Percentiles rank a stretch among this genome's conserved stretches.
These are phyloP conservation scores for Ceratocystis harringtonii DNA, from an alignment of 2,329 filamentous ascomycete species.

Conservation along the genomic window DNA sequence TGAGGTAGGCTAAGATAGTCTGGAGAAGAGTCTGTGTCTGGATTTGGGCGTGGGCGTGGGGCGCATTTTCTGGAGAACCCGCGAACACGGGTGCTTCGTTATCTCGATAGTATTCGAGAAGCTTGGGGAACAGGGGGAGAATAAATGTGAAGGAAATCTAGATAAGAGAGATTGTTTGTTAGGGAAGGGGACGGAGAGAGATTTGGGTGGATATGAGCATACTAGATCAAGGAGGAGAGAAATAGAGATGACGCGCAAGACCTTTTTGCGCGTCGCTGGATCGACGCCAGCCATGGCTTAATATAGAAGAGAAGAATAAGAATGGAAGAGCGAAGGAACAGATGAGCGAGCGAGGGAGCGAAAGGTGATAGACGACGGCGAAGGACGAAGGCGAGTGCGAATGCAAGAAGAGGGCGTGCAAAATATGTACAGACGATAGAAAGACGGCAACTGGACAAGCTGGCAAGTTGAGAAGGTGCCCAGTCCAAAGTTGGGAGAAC, in stretches of 20 bases:
- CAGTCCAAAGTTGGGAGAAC: no score
- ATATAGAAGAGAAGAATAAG: no score
- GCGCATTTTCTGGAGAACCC: conserved; percentile 27
- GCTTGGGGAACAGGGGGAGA: conserved; percentile 83
- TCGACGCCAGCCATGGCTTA: conserved; percentile 33
- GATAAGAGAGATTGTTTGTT: not conserved
- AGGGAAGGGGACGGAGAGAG: not conserved
- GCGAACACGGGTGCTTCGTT: conserved; percentile 46
- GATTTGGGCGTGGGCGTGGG: conserved; percentile 20
- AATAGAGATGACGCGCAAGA: conserved; percentile 74
- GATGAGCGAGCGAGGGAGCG: no score
- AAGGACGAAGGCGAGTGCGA: no score
- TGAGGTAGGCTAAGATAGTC: conserved; percentile 65
- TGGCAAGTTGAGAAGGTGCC: no score
- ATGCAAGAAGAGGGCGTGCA: no score
- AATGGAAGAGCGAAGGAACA: no score
- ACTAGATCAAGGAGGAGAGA: conserved; percentile 84
- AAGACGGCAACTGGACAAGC: no score
- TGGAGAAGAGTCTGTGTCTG: conserved; percentile 50
- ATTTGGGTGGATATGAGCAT: conserved; percentile 23
- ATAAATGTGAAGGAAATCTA: conserved; percentile 98
- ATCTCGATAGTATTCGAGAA: conserved; percentile 90
- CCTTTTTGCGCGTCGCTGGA: conserved; percentile 53
- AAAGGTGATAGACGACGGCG: no score
- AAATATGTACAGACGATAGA: no score